Evolutionary conservation across 805 yeast genomes (phyloP), one percentile per base, ranked within the genome.

Genomic region (Metschnikowia anglica): DNA sequence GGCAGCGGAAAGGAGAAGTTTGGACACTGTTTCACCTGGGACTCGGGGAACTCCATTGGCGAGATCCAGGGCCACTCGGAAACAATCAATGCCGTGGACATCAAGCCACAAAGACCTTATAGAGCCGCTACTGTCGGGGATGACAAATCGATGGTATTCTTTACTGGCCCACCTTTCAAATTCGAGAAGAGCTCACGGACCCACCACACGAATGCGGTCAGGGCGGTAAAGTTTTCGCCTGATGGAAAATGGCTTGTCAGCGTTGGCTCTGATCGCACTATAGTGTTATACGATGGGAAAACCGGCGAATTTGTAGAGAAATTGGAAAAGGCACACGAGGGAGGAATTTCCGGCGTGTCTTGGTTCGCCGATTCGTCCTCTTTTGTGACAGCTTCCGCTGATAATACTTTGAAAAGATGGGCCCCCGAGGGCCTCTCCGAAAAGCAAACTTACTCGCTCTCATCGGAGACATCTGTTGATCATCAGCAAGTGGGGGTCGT

Each of bases 41-140:
- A 93, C 59, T 78, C 96, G 1, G 99, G 99, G 47, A 93, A 93
- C 65, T 80, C 97, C n/a, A 81, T 93, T 33, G 99, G 99, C 42
- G 98, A 93, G 60, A 83, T 91, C 55, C 81, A 89, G 37, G 99
- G 99, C 18, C 99, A 93, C 61, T 76, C 91, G 13, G 82, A 88
- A 19, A 79, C 77, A 35, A 80, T 91, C 58, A 88, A 86, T 58
- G 88, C 93, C 0, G 96, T 89, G 16, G 80, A 85, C 44, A 83
- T 91, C 51, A 83, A 85, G 58, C 88, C 90, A 16, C 79, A 76
- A 49, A 79, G 99, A 63, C 99, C 99, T 8, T 88, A 85, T 69
- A 73, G 96, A 44, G 96, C 96, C 0, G 95, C 85, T 5, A 89
- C 98, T 2, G 97, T 85, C 7, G 79, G 95, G 29, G 97, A 90